Percentiles rank a stretch among this genome's conserved stretches.
These are phyloP conservation scores for Pseudocercospora crystallina DNA, from an alignment of 2,329 filamentous ascomycete genomes.

Conservation along the genomic window DNA sequence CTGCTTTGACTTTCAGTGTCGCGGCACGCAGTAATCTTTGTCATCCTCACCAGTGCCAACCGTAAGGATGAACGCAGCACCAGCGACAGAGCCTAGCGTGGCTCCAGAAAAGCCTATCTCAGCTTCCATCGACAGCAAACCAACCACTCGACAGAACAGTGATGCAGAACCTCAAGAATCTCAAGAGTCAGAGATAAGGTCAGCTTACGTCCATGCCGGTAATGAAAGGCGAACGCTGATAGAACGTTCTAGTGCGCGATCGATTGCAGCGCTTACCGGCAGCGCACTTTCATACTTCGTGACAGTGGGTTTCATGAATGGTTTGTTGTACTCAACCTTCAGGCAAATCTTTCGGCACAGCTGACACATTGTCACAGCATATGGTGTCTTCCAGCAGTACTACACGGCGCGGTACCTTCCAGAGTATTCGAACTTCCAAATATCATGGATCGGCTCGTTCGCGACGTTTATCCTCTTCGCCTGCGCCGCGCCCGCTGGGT, in stretches of 20 bases:
- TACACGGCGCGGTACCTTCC: conserved; percentile 24
- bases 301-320: conserved; percentile 31
- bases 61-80: too few relatives aligned
- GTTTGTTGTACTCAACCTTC: background rate
- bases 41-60: too few relatives aligned
- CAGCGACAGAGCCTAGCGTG: too few relatives aligned
- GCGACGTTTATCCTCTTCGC: conserved; percentile 27
- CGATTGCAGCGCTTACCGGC: conserved; percentile 19
- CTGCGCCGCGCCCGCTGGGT: conserved; percentile 29
- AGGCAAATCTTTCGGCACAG: background rate
- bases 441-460: conserved; percentile 34
- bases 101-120: too few relatives aligned
- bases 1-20: too few relatives aligned
- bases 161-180: background rate
- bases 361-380: background rate
- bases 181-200: conserved; percentile 7
- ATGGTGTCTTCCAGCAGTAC: conserved; percentile 18
- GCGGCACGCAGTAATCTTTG: too few relatives aligned
- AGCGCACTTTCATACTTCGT: conserved; percentile 23
- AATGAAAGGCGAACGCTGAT: background rate
- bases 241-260: conserved; percentile 12
- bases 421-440: conserved; percentile 25
- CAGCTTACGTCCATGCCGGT: background rate
- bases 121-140: too few relatives aligned
- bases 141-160: background rate